These are phyloP conservation scores for Biancaea sappan DNA, from an alignment of 306 rosid species.

Conservation along the genomic window DNA sequence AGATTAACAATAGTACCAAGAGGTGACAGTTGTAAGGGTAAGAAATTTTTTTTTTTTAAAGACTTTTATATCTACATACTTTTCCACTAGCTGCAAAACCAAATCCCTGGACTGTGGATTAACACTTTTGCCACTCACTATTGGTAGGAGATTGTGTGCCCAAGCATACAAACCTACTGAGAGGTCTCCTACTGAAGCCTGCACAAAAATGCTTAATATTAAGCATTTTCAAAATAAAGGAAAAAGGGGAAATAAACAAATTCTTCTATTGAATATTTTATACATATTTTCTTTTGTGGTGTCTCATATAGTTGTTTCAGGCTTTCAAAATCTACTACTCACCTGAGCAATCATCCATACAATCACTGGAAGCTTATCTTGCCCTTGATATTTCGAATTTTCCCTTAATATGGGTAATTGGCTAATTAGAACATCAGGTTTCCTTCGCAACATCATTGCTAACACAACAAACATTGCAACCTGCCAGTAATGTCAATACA, in stretches of 20 bases:
- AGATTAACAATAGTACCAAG: background rate
- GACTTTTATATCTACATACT: conserved; percentile 44
- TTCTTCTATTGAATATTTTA: conserved; percentile 4
- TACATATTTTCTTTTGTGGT: background rate
- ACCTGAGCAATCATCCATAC: conserved; percentile 91
- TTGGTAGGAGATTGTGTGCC: conserved; percentile 77
- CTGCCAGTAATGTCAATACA: conserved; percentile 47
- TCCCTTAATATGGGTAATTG: conserved; percentile 72
- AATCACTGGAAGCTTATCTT: conserved; percentile 82
- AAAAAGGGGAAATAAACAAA: background rate
- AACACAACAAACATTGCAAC: conserved; percentile 84
- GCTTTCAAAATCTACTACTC: conserved; percentile 30
- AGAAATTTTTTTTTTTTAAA: background rate
- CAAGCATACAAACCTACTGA: conserved; percentile 87
- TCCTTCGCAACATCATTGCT: conserved; percentile 84
- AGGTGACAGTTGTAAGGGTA: background rate
- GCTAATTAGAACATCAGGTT: conserved; percentile 71
- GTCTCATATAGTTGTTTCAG: background rate
- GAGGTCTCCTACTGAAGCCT: conserved; percentile 82
- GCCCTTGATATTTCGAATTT: conserved; percentile 80
- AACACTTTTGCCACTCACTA: conserved; percentile 65
- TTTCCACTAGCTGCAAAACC: conserved; percentile 84
- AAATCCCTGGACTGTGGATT: conserved; percentile 91
- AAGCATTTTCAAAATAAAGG: conserved; percentile 28
- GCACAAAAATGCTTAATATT: conserved; percentile 28